Percentiles rank a stretch among this genome's conserved stretches.
These are phyloP conservation scores for Cercospora sesami DNA, from an alignment of 2,329 filamentous ascomycete species.

Conservation along the genomic window DNA sequence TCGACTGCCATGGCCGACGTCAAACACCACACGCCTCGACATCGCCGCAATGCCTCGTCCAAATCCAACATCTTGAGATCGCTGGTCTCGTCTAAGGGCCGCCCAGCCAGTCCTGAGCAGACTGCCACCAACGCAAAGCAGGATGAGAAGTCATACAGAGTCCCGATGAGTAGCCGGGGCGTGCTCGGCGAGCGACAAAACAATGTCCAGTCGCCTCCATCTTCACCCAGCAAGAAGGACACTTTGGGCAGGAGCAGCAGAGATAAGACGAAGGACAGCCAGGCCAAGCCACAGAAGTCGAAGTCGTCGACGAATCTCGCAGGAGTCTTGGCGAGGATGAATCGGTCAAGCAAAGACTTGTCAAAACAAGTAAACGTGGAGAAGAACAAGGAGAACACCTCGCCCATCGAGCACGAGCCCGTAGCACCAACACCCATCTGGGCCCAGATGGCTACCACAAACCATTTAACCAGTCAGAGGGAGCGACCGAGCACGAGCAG, in stretches of 20 bases:
- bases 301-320: slow-evolving; percentile 84
- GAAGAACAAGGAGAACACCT: slow-evolving; percentile 81
- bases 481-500: slow-evolving; percentile 49
- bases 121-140: slow-evolving; percentile 41
- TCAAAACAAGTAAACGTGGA: slow-evolving; percentile 53
- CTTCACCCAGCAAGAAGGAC: slow-evolving; percentile 34
- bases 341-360: slow-evolving; percentile 63
- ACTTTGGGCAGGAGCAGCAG: slow-evolving; percentile 29
- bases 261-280: slow-evolving; percentile 45
- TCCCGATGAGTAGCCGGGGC: slow-evolving; percentile 43
- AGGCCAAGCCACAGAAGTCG: slow-evolving; percentile 58
- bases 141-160: slow-evolving; percentile 31
- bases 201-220: slow-evolving; percentile 37
- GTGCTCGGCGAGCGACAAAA: slow-evolving; percentile 37
- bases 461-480: slow-evolving; percentile 22
- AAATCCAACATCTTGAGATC: slow-evolving; percentile 54
- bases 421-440: slow-evolving; percentile 69
- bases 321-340: slow-evolving; percentile 70
- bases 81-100: slow-evolving; percentile 53
- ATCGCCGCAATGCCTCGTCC: slow-evolving; percentile 36
- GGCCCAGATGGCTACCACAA: slow-evolving; percentile 64
- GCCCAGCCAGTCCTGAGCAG: slow-evolving; percentile 48
- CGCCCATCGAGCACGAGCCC: slow-evolving; percentile 53
- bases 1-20: slow-evolving; percentile 18
- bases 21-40: slow-evolving; percentile 15